Conservation (phyloP, 345 rosid genomes). For the Eucalyptus victrix region DNA sequence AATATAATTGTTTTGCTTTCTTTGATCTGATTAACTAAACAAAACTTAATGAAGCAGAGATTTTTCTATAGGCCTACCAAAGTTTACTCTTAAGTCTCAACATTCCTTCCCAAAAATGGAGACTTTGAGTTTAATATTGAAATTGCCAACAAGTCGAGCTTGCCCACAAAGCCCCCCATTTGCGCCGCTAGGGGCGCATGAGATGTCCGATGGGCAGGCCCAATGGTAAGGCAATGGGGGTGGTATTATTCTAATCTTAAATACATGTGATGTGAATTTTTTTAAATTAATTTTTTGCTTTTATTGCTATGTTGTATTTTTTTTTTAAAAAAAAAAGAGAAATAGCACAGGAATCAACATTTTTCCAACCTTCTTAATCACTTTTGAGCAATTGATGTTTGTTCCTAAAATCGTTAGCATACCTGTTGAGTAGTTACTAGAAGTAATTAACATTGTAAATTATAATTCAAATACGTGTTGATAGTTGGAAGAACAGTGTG, state of each 20-base stretch:
- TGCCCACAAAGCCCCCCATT: constrained; percentile 53
- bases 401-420: no score
- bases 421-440: no score
- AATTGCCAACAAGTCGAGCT: background rate
- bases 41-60: background rate
- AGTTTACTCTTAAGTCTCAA: background rate
- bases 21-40: background rate
- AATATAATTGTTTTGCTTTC: background rate
- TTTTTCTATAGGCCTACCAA: background rate
- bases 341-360: background rate
- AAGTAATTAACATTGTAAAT: no score
- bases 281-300: background rate
- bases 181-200: constrained; percentile 61
- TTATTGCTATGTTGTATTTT: background rate
- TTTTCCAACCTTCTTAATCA: no score
- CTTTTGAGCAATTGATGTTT: no score
- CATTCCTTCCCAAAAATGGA: background rate
- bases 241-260: no score
- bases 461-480: no score
- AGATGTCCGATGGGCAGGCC: constrained; percentile 66
- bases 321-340: no score
- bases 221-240: constrained; percentile 4
- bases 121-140: background rate
- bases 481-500: no score
- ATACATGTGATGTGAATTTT: background rate